Evolutionary conservation across 495 filamentous ascomycete species (phyloP).

Genomic region (Neurospora sp.): DNA sequence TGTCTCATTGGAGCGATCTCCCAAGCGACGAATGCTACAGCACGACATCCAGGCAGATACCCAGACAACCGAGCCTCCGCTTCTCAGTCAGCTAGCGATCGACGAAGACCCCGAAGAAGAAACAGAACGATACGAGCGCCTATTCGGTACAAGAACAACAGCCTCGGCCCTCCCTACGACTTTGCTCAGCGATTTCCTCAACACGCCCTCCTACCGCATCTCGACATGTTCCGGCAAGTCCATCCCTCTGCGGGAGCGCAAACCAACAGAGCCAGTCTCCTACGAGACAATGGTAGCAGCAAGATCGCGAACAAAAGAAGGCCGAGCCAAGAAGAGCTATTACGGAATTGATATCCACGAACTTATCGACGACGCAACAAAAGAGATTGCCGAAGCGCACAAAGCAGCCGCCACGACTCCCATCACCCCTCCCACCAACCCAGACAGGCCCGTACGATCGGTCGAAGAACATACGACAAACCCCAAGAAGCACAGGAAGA

Average conservation of each 20-base stretch:
- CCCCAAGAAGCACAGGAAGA: constrained; percentile 36
- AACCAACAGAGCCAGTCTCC: constrained; percentile 35
- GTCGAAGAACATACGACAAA: constrained; percentile 25
- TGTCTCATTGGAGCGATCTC: constrained; percentile 19
- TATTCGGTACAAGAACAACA: constrained; percentile 9
- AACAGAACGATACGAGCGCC: constrained; percentile 17
- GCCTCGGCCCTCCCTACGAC: not conserved
- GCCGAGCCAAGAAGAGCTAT: constrained; percentile 69
- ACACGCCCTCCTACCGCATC: constrained; percentile 33
- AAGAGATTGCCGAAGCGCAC: constrained; percentile 29
- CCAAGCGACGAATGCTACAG: constrained; percentile 29
- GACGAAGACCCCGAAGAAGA: constrained; percentile 13
- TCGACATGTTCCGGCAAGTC: constrained; percentile 58
- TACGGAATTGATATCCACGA: constrained; percentile 87
- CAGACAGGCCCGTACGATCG: constrained; percentile 23
- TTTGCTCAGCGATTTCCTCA: not conserved
- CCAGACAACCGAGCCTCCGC: not conserved
- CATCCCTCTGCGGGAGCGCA: constrained; percentile 45
- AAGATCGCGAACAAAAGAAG: constrained; percentile 56
- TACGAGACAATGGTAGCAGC: constrained; percentile 62
- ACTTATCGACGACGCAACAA: constrained; percentile 60
- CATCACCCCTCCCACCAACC: constrained; percentile 14
- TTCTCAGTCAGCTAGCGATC: constrained; percentile 8
- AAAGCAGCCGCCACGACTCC: constrained; percentile 14
- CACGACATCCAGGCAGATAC: constrained; percentile 1